phyloP scores from a whole-genome alignment of 768 basidiomycete species.

The Chlorophyllum brunneum region DNA sequence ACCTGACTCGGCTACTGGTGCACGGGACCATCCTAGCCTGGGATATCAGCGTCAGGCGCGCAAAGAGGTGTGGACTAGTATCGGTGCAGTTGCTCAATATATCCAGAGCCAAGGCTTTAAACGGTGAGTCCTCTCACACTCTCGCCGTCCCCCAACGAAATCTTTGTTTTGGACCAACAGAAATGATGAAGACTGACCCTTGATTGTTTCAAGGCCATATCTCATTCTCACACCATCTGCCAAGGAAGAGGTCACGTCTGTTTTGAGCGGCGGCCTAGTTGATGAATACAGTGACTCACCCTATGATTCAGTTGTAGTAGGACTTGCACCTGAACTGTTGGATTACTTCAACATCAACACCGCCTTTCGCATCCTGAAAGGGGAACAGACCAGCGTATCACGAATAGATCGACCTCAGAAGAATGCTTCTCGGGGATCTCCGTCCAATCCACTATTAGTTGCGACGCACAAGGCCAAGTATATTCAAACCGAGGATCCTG shows the following conservation, averaged over 20 bases:
- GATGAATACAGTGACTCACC: constrained; percentile 14
- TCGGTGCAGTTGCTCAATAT: constrained; percentile 51
- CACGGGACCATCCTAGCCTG: neutral
- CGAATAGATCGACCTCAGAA: constrained; percentile 1
- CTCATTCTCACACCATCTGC: constrained; percentile 53
- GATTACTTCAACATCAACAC: constrained; percentile 55
- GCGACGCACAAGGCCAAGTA: constrained; percentile 59
- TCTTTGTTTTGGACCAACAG: no score
- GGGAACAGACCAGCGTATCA: constrained; percentile 24
- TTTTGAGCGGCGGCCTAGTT: neutral
- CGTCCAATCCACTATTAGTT: constrained; percentile 35
- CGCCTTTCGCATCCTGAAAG: constrained; percentile 61
- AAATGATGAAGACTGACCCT: neutral
- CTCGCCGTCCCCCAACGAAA: no score
- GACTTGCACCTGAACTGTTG: constrained; percentile 49
- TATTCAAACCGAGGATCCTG: constrained; percentile 36
- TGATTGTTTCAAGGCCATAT: constrained; percentile 38
- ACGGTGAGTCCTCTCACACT: constrained; percentile 27
- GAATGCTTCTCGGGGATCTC: neutral
- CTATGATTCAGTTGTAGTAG: constrained; percentile 63
- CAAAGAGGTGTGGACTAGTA: constrained; percentile 58
- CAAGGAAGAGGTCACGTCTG: constrained; percentile 33
- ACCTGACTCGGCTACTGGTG: neutral
- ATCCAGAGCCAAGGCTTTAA: constrained; percentile 37
- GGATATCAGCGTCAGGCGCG: constrained; percentile 8